Evolutionary conservation across 176 grass and related monocot genomes (phyloP), one percentile per base, ranked within the genome.

Genomic region (Elaeis guineensis): DNA sequence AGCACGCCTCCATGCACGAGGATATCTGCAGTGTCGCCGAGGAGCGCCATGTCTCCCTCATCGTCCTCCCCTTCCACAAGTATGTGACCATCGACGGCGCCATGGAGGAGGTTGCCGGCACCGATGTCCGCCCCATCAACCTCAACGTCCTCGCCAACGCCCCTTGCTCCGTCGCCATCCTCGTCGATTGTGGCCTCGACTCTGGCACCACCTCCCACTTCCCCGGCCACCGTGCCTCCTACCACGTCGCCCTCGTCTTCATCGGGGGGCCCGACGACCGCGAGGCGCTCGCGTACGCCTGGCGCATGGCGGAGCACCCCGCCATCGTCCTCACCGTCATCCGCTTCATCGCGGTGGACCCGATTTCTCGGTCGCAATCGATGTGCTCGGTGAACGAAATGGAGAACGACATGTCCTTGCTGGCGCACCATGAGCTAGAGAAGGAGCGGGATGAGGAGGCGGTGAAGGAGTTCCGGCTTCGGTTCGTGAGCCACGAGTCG

Each of bases 11-110:
- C 59, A 71, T 82, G 79, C 59, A 70, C 18, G 65, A 75, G 4
- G 72, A 82, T 19, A 44, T 82, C 63, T 70, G 59, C 52, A 64
- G 25, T 48, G 64, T 82, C 59, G 79, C 79, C 3, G 79, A 70
- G 72, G 72, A 66, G 5, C 58, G 59, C 23, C 72, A 61, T 16
- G 72, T 54, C 21, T 52, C 79, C 17, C 65, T 82, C 32, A 61
- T 82, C 58, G 12, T 82, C 25, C 54, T 82, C 49, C 79, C 79
- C 18, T 82, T 82, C 65, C 79, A 82, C 79, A 75, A 64, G 72
- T n/a, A 23, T n/a, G 16, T 56, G 21, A 74, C 66, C 23, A 54
- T 82, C 20, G 64, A 64, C 32, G 79, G 79, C 28, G 72, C 65
- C 19, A 55, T 82, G n/a, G 79, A 82, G 72, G 69, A 19, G 1